A percentile compares a stretch with the other conserved stretches of the same genome.
These are phyloP conservation scores for Phytophthora idaei DNA, from an alignment of 352 stramenopile species.

Conservation along the genomic window DNA sequence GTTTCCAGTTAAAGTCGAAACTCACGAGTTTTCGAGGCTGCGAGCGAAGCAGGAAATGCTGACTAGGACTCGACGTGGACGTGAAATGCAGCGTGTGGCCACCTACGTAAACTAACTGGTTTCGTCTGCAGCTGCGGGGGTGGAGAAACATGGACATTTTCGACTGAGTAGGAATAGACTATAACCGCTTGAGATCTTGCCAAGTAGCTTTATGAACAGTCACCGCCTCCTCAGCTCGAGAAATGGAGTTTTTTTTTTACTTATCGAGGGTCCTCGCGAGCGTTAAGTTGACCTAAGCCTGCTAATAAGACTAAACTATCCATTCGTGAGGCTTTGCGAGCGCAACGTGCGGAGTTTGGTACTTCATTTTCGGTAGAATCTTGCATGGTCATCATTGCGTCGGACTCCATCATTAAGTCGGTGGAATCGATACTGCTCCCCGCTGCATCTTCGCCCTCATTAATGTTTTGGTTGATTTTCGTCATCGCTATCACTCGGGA, in stretches of 20 bases:
- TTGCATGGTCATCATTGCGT: constrained; percentile 29
- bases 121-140: constrained; percentile 72
- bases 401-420: constrained; percentile 44
- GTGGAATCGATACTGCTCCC: constrained; percentile 40
- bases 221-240: constrained; percentile 4
- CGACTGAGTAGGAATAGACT: not conserved
- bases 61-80: constrained; percentile 57
- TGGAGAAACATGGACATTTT: constrained; percentile 41
- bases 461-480: constrained; percentile 9
- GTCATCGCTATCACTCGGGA: constrained; percentile 8
- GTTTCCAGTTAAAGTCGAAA: constrained; percentile 71
- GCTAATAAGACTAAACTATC: constrained; percentile 22
- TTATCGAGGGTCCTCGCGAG: not conserved
- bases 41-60: constrained; percentile 69
- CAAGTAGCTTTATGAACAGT: constrained; percentile 19
- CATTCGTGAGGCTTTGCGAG: constrained; percentile 14
- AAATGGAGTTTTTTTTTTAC: not conserved
- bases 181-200: not conserved
- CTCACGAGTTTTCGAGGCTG: constrained; percentile 61
- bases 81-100: constrained; percentile 78
- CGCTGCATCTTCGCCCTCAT: constrained; percentile 5
- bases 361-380: not conserved
- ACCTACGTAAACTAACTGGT: constrained; percentile 60
- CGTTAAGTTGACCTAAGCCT: constrained; percentile 26
- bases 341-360: not conserved